phyloP scores from a whole-genome alignment of 768 basidiomycete genomes.

The Collybiopsis luxurians region DNA sequence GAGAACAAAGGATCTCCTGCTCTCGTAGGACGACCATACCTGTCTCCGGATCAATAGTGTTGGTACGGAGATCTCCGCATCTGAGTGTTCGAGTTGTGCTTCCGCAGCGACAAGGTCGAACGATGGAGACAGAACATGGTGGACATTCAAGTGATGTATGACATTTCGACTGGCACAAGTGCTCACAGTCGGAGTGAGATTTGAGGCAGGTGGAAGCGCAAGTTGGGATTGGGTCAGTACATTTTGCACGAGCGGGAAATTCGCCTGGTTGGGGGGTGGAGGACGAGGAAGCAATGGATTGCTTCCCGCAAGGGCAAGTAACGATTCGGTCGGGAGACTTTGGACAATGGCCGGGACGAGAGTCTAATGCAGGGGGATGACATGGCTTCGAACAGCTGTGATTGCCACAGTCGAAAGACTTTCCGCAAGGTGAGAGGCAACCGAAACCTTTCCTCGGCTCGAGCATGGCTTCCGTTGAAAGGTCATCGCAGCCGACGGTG shows the following conservation, averaged over 20 bases:
- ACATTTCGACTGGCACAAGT: conserved; percentile 68
- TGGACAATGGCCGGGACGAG: conserved; percentile 60
- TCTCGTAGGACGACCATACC: conserved; percentile 18
- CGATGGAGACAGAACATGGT: conserved; percentile 68
- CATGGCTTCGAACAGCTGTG: conserved; percentile 77
- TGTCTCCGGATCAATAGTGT: conserved; percentile 20
- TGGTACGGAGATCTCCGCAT: conserved; percentile 49
- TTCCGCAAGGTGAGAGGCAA: conserved; percentile 21
- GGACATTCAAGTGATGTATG: conserved; percentile 74
- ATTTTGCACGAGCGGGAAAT: conserved; percentile 47
- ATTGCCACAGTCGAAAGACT: conserved; percentile 70
- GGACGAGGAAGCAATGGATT: conserved; percentile 40
- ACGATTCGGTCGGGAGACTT: conserved; percentile 63
- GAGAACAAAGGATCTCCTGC: conserved; percentile 74
- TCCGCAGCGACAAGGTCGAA: conserved; percentile 86
- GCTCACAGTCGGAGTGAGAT: conserved; percentile 62
- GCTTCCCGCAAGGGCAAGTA: conserved; percentile 83
- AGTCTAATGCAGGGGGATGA: conserved; percentile 61
- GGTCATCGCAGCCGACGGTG: conserved; percentile 50
- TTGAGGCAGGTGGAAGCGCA: conserved; percentile 71
- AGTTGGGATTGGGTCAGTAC: conserved; percentile 78
- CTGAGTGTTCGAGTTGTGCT: conserved; percentile 51
- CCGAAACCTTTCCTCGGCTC: not conserved
- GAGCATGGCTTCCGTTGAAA: conserved; percentile 53
- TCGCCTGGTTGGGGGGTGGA: conserved; percentile 23